Base-by-base conservation (phyloP, 331 rosid species). In the Acacia pycnantha region DNA sequence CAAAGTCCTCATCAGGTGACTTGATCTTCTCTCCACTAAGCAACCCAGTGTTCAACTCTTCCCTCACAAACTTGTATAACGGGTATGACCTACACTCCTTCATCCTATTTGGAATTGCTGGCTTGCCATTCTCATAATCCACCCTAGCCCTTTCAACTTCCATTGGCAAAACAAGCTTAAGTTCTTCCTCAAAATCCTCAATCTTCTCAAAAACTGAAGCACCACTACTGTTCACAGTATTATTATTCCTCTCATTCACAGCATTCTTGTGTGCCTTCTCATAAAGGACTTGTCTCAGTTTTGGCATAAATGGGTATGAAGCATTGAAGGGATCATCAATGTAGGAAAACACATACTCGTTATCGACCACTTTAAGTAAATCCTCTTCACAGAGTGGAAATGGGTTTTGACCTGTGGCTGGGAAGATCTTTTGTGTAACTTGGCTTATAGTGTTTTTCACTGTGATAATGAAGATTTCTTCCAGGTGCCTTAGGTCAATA, bases 261-360 rank as follows among this genome's bases (percentile, higher is more conserved):
- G 83, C 89, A 37, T 80, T 85, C 22, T 10, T 74, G 43, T 87
- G 70, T 22, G 92, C 90, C 27, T 85, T 87, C 48, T 89, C 92
- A 14, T 87, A 90, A 11, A 89, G 73, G 16, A 85, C 86, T 59
- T 87, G 90, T 37, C 88, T 87, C 15, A 89, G 83, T 53, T 85
- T 86, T 69, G 85, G 89, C 87, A 85, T 86, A 56, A 89, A 47
- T 0, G 92, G 90, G 33, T 87, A 89, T 14, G 87, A 67, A 35
- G 79, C 86, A 81, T 79, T 83, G 81, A 86, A 82, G 2, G 92
- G 89, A 4, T 89, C 92, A 33, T 89, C 92, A 12, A 83, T 31
- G 73, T 40, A 68, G 29, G 73, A 19, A 68, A 68, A 68, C 6
- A 68, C 73, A n/a, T 68, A 37, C 31, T 89, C 92, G 3, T 84